These are phyloP conservation scores for Neopestalotiopsis clavispora DNA, from an alignment of 2,329 filamentous ascomycete genomes.

Conservation along the genomic window DNA sequence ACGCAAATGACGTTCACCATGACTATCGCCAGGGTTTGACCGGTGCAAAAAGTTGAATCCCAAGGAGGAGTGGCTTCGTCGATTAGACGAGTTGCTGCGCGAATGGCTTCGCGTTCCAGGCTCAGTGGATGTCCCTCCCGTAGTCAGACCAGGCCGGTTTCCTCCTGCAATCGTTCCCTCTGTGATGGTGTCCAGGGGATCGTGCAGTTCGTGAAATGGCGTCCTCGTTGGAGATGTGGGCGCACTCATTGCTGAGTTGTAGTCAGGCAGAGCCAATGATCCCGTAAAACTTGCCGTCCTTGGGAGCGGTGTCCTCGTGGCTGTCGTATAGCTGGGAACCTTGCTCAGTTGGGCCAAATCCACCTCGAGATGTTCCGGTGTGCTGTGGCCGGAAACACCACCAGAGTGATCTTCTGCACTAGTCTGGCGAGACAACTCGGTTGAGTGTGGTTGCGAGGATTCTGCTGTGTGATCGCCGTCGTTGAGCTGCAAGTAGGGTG, in stretches of 20 bases:
- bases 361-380: slow-evolving; percentile 56
- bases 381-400: slow-evolving; percentile 53
- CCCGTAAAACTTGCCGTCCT: slow-evolving; percentile 55
- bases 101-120: slow-evolving; percentile 20
- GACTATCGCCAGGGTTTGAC: slow-evolving; percentile 24
- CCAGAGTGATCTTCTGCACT: slow-evolving; percentile 52
- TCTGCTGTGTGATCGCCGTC: slow-evolving; percentile 40
- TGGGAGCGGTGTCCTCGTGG: slow-evolving; percentile 66
- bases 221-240: slow-evolving; percentile 52
- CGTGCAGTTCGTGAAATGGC: slow-evolving; percentile 29
- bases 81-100: slow-evolving; percentile 25
- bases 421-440: slow-evolving; percentile 56
- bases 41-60: slow-evolving; percentile 33
- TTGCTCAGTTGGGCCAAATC: slow-evolving; percentile 71
- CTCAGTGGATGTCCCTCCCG: slow-evolving; percentile 12
- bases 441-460: slow-evolving; percentile 49
- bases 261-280: slow-evolving; percentile 65
- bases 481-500: slow-evolving; percentile 45
- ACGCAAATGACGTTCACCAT: slow-evolving; percentile 28
- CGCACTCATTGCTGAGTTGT: slow-evolving; percentile 63
- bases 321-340: slow-evolving; percentile 79
- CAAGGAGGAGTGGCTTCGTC: slow-evolving; percentile 22
- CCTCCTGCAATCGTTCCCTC: slow-evolving; percentile 24
- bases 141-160: background rate
- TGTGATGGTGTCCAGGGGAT: slow-evolving; percentile 34